These are phyloP conservation scores for Neohortaea acidophila DNA, from an alignment of 495 filamentous ascomycete species.

Conservation along the genomic window DNA sequence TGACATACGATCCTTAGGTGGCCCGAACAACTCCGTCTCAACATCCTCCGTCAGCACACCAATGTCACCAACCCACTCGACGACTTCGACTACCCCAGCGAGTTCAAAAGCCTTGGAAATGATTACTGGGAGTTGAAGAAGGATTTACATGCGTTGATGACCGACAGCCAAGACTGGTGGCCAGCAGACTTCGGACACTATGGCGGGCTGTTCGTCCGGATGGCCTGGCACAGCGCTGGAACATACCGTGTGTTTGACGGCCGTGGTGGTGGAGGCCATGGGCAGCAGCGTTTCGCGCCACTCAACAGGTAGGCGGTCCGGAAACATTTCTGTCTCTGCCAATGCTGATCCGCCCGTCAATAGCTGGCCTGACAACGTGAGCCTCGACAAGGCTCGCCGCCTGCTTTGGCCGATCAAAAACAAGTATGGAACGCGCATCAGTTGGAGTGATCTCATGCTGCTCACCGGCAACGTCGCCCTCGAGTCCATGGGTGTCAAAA, in stretches of 20 bases:
- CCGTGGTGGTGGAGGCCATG: constrained; percentile 51
- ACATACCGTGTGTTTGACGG: constrained; percentile 57
- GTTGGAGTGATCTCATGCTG: constrained; percentile 52
- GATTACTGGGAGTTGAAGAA: constrained; percentile 56
- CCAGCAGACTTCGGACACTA: constrained; percentile 62
- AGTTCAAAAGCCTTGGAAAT: constrained; percentile 43
- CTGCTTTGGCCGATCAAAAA: constrained; percentile 64
- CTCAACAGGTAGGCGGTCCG: too few species aligned
- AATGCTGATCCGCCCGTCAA: too few species aligned
- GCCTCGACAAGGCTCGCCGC: constrained; percentile 58
- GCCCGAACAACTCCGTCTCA: too few species aligned
- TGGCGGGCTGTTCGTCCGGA: constrained; percentile 55
- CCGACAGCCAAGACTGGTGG: constrained; percentile 59
- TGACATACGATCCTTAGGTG: background rate
- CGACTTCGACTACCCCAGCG: constrained; percentile 50
- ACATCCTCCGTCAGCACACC: too few species aligned
- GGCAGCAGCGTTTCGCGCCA: constrained; percentile 56
- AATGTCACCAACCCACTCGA: constrained; percentile 11
- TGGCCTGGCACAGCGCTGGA: constrained; percentile 60
- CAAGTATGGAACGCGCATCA: constrained; percentile 63
- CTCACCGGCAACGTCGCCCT: constrained; percentile 55
- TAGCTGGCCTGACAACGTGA: constrained; percentile 64
- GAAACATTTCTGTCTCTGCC: too few species aligned
- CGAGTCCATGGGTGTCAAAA: constrained; percentile 56
- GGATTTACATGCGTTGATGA: constrained; percentile 48